Evolutionary conservation across 768 basidiomycete species (phyloP), one percentile per base, ranked within the genome.

Genomic region (Amanita brunnescens): DNA sequence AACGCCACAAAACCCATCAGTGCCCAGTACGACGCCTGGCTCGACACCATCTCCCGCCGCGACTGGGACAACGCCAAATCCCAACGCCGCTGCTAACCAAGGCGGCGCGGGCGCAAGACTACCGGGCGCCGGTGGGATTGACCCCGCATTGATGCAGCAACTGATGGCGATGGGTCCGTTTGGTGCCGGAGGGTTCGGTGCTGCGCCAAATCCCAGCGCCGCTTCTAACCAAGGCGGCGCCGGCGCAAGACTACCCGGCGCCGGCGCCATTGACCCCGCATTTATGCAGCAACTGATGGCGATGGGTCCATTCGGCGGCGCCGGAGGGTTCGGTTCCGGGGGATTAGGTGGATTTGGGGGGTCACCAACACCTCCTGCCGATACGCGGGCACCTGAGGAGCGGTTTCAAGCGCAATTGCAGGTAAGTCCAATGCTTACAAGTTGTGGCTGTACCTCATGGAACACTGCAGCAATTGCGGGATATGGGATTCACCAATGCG

Each of bases 401-500:
- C 74, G 94, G 44, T 98, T 89, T 75, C 87, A 94, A 61, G 79
- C 85, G 14, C 89, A 92, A 61, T 70, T 91, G 3, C 84, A 87
- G 77, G 87, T 85, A 23, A 8, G 75, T 68, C n/a, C n/a, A n/a
- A n/a, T n/a, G n/a, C n/a, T n/a, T 40, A 41, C 46, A 26, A 41
- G 46, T 48, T 47, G 21, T 30, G 40, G 16, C 35, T 30, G 20
- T 14, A 38, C 12, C 41, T 52, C 32, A 23, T 23, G 16, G 18
- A 2, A 37, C 41, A 23, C 7, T 26, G 4, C 57, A 91, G 87
- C 91, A 94, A 84, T 66, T 98, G 61, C 85, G 91, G 63, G 89
- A 87, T 54, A 97, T 98, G 95, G 94, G 91, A 1, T 91, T 98
- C 67, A 80, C 76, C 47, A 92, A 95, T 51, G 91, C 91, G 6